These are phyloP conservation scores for Polygonum aviculare DNA, from an alignment of 148 eudicot species.

Conservation along the genomic window DNA sequence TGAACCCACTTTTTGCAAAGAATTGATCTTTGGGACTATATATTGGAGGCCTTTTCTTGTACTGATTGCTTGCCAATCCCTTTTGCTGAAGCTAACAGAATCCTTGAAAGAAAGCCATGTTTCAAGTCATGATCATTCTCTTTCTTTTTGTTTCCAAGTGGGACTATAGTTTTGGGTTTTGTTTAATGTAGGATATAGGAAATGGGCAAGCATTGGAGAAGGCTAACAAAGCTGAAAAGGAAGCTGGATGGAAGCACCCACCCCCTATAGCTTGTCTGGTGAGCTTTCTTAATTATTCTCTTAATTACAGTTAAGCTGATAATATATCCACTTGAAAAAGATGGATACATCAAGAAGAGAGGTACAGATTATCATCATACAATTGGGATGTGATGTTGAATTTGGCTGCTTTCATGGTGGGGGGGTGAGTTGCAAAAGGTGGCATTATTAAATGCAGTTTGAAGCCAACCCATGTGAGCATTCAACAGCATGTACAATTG, in stretches of 20 bases:
- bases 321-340: neutral
- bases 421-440: neutral
- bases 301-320: neutral
- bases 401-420: neutral
- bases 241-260: neutral
- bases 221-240: neutral
- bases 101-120: neutral
- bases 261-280: neutral
- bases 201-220: neutral
- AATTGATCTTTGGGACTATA: neutral
- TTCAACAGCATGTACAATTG: slow-evolving; percentile 1
- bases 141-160: neutral
- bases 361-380: neutral
- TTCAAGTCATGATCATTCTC: neutral
- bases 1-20: neutral
- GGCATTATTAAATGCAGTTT: slow-evolving; percentile 4
- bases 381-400: too few relatives aligned
- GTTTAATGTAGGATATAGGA: neutral
- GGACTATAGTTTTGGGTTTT: neutral
- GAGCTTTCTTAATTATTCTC: slow-evolving; percentile 3
- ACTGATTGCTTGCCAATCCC: neutral
- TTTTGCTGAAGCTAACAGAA: neutral
- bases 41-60: too few relatives aligned
- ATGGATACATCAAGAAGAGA: neutral
- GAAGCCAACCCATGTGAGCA: slow-evolving; percentile 10